phyloP scores from a whole-genome alignment of 306 rosid species.

The Rubus parviflorus region DNA sequence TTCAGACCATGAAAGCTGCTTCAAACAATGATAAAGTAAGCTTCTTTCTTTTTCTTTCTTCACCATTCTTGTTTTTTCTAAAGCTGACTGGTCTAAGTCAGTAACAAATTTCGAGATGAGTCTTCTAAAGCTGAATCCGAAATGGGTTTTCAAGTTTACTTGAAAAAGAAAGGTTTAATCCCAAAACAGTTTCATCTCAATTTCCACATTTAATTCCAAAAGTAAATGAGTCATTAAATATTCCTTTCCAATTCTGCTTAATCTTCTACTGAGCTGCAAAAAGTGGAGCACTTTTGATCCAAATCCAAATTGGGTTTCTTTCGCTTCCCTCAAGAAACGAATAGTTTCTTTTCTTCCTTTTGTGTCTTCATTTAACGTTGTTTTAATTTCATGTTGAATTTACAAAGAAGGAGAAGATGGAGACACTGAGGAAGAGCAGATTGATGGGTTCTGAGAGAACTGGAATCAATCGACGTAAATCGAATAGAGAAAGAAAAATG shows the following conservation, averaged over 20 bases:
- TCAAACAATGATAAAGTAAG: slow-evolving; percentile 53
- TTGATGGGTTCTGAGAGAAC: slow-evolving; percentile 49
- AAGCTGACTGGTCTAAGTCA: slow-evolving; percentile 16
- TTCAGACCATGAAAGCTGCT: slow-evolving; percentile 55
- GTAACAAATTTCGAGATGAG: slow-evolving; percentile 25
- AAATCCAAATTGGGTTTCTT: slow-evolving; percentile 52
- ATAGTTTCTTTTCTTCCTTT: slow-evolving; percentile 30
- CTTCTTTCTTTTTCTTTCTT: slow-evolving; percentile 13
- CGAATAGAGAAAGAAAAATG: slow-evolving; percentile 74
- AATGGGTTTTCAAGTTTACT: slow-evolving; percentile 25
- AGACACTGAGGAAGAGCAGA: slow-evolving; percentile 44
- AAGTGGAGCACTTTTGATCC: slow-evolving; percentile 49
- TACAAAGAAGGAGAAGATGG: slow-evolving; percentile 66
- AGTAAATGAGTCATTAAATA: slow-evolving; percentile 10
- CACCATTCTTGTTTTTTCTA: neutral
- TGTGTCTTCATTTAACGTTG: slow-evolving; percentile 15
- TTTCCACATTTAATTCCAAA: slow-evolving; percentile 12
- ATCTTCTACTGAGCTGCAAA: slow-evolving; percentile 28
- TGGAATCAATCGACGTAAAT: slow-evolving; percentile 53
- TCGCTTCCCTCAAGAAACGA: slow-evolving; percentile 54
- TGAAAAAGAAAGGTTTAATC: slow-evolving; percentile 34
- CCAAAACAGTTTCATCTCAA: slow-evolving; percentile 19
- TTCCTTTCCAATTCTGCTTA: slow-evolving; percentile 22
- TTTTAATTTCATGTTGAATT: slow-evolving; percentile 34
- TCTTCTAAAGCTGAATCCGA: slow-evolving; percentile 16